Percentiles rank a stretch among this genome's conserved stretches.
phyloP scores from a whole-genome alignment of 352 stramenopile genomes.

The Blastocystis sp. region DNA sequence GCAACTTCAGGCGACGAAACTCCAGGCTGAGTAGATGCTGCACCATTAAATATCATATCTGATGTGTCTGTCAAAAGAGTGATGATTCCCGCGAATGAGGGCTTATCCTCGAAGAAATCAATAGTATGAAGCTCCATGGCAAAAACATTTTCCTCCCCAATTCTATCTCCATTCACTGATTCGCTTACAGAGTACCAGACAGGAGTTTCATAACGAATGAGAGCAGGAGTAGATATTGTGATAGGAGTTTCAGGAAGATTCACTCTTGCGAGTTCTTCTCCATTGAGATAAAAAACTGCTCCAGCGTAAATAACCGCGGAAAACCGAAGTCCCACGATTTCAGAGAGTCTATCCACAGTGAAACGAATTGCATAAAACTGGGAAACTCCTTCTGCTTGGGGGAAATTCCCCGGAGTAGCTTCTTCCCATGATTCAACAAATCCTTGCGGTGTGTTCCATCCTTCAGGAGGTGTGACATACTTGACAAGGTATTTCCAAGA shows the following conservation, averaged over 20 bases:
- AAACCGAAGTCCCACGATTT: not conserved
- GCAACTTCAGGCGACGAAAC: not conserved
- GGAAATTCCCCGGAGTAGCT: not conserved
- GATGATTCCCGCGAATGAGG: not conserved
- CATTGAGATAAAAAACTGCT: constrained; percentile 39
- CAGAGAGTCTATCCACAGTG: not conserved
- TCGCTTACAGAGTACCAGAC: not conserved
- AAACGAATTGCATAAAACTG: not conserved
- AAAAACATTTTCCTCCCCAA: not conserved
- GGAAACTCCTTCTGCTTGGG: not conserved
- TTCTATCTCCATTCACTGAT: not conserved
- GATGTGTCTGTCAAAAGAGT: not conserved
- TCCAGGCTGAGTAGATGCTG: not conserved
- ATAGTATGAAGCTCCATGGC: not conserved
- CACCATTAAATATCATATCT: not conserved
- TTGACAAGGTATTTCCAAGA: not conserved
- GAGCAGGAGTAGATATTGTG: not conserved
- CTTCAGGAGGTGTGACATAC: not conserved
- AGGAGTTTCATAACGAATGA: not conserved
- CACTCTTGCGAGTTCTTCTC: not conserved
- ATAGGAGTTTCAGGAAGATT: not conserved
- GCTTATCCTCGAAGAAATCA: not conserved
- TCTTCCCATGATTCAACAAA: not conserved
- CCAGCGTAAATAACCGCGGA: not conserved
- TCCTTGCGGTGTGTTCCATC: not conserved